Base-by-base conservation (phyloP, 495 filamentous ascomycete species). In the Penicillium pancosmium region DNA sequence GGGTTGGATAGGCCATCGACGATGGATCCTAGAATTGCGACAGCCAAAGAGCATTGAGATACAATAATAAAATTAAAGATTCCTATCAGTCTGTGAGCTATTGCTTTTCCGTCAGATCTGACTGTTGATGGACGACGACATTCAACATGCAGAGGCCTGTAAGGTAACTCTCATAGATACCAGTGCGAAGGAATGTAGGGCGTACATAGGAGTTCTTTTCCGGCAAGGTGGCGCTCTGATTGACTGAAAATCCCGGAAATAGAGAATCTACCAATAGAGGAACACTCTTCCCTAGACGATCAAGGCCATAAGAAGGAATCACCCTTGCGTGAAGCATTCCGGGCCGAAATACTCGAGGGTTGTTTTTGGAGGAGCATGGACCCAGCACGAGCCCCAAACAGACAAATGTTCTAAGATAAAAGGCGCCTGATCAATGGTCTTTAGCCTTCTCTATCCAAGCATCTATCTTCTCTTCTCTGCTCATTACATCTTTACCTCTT, bases 281-380 rank as follows among this genome's bases (percentile, higher is more conserved):
- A 27, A 25, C 41, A 13, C 43, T 18, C 25, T 40, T 40, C 31
- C 15, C 44, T 38, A 40, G 34, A 49, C n/a, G 18, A 27, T 53
- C 59, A 35, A 51, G 49, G 49, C 44, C 27, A 15, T 15, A 36
- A 52, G 53, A 40, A 41, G 43, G 11, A 23, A 21, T 38, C 51
- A 54, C 64, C 63, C 60, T 70, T 68, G 63, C 62, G 49, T 57
- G 33, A 18, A 46, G 40, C 67, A 68, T 68, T 70, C 62, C 60
- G 16, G 5, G 13, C 10, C 35, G 55, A 56, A 55, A 59, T 59
- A 61, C 50, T 56, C 55, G 52, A 48, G 50, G 4, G 23, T 60
- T 69, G 64, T 63, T 63, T 63, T 54, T 60, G 46, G 44, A 43
- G 38, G 21, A 36, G 40, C 6, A 36, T 11, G 46, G 12, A 27